Evolutionary conservation across 2,329 filamentous ascomycete species (phyloP), one percentile per base, ranked within the genome.

Genomic region (Phaeosphaeriaceae sp.): DNA sequence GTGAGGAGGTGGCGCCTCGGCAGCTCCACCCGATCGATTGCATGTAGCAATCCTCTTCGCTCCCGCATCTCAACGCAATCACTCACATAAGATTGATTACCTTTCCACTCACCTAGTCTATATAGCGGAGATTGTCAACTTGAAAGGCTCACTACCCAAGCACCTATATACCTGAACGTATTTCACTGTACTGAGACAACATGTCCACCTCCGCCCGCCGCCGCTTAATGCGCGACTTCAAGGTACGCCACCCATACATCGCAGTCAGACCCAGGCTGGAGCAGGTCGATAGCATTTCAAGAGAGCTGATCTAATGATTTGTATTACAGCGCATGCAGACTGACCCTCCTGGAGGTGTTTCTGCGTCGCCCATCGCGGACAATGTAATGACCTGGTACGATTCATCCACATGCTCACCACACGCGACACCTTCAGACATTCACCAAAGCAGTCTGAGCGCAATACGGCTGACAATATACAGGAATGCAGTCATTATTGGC

Each of bases 221-320:
- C 73, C 91, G 94, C 73, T 82, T 99, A 75, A 97, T 99, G 94
- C 90, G 94, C 75, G 94, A 97, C 81, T 97, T 97, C 85, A 97
- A 97, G 89, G 92, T 95, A 75, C 52, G 84, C 71, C 60, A 62
- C 64, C 52, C 30, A 21, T 6, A 13, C 15, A 6, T 12, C 7
- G 17, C 13, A 8, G 37, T n/a, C 7, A 12, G 15, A 30, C 17
- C 15, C 6, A 18, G n/a, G 8, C 12, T n/a, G 8, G 26, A 28
- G 6, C 16, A 15, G 26, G 34, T 34, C 32, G 23, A 21, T 45
- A 44, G 35, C 39, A 45, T 26, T 44, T 40, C 41, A 41, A 42
- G 39, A 48, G 45, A 36, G 16, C 13, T 33, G 35, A 42, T 37
- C 57, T 62, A 35, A 63, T 54, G 40, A 38, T 28, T 32, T 29